A percentile compares a stretch with the other conserved stretches of the same genome.
Conservation (phyloP, 148 eudicot species). For the Camellia japonica region DNA sequence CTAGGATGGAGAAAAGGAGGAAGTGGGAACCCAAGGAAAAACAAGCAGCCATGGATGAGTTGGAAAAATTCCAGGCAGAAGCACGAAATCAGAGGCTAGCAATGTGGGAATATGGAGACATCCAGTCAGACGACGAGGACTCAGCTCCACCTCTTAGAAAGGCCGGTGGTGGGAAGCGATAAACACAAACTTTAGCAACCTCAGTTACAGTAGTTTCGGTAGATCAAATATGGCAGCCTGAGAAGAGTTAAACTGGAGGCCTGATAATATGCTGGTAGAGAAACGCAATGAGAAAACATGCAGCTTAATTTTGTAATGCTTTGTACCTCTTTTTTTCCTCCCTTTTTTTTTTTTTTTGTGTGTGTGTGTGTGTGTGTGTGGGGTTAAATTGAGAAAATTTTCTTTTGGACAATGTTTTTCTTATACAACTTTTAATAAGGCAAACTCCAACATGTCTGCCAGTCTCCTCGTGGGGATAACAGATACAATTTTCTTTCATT, state of each 20-base stretch:
- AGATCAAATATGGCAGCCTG: neutral
- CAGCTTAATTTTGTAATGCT: neutral
- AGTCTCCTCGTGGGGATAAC: neutral
- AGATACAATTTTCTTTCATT: neutral
- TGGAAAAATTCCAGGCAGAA: slow-evolving; percentile 67
- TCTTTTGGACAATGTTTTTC: neutral
- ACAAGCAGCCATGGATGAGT: slow-evolving; percentile 51
- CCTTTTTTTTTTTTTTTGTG: neutral
- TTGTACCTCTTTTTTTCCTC: neutral
- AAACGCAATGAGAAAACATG: neutral
- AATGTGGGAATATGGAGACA: slow-evolving; percentile 89
- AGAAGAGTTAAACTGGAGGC: neutral
- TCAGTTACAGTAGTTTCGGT: neutral
- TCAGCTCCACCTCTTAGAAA: slow-evolving; percentile 53
- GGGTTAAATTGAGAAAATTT: neutral
- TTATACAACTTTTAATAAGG: neutral
- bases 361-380: neutral
- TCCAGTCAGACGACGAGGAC: slow-evolving; percentile 86
- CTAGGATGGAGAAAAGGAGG: slow-evolving; percentile 69
- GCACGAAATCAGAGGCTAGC: slow-evolving; percentile 58
- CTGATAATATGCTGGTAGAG: neutral
- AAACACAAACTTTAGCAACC: slow-evolving; percentile 18
- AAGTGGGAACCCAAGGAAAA: slow-evolving; percentile 62
- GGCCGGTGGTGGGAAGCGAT: slow-evolving; percentile 66
- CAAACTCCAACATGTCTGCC: neutral